Percentiles rank a stretch among this genome's conserved stretches.
These are phyloP conservation scores for Colletotrichum endophyticum DNA, from an alignment of 2,329 filamentous ascomycete species.

Conservation along the genomic window DNA sequence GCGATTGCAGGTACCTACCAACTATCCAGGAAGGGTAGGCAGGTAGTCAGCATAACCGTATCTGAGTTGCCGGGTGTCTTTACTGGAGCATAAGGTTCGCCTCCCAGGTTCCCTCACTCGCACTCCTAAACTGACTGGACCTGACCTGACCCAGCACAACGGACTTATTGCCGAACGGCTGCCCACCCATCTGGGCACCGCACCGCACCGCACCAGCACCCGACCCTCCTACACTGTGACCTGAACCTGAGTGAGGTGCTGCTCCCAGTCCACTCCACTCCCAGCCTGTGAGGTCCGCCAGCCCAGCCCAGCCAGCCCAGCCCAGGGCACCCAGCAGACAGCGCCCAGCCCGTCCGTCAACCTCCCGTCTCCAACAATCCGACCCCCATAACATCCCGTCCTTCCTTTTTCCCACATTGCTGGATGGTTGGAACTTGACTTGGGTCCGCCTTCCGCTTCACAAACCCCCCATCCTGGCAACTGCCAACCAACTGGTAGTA, in stretches of 20 bases:
- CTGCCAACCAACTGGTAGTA: slow-evolving; percentile 19
- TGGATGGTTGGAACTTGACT: not conserved
- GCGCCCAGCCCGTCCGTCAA: slow-evolving; percentile 2
- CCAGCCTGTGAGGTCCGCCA: not conserved
- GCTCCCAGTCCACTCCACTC: not conserved
- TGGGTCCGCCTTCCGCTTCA: not conserved
- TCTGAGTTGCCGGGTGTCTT: not conserved
- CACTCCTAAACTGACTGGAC: not conserved
- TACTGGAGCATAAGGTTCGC: not conserved
- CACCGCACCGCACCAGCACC: not conserved
- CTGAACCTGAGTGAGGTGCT: not conserved
- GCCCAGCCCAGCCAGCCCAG: not conserved
- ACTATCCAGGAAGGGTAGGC: not conserved
- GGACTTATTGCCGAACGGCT: slow-evolving; percentile 18
- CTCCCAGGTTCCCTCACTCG: not conserved
- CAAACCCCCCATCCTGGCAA: slow-evolving; percentile 16
- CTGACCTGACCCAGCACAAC: not conserved
- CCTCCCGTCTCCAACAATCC: not conserved
- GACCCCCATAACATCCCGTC: not conserved
- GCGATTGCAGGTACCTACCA: not conserved
- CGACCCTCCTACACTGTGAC: not conserved
- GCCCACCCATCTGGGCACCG: not conserved
- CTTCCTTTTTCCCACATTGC: slow-evolving; percentile 7
- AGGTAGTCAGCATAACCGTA: not conserved
- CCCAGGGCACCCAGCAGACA: not conserved